phyloP scores from a whole-genome alignment of 768 basidiomycete species.

The Calocybe cyanea region DNA sequence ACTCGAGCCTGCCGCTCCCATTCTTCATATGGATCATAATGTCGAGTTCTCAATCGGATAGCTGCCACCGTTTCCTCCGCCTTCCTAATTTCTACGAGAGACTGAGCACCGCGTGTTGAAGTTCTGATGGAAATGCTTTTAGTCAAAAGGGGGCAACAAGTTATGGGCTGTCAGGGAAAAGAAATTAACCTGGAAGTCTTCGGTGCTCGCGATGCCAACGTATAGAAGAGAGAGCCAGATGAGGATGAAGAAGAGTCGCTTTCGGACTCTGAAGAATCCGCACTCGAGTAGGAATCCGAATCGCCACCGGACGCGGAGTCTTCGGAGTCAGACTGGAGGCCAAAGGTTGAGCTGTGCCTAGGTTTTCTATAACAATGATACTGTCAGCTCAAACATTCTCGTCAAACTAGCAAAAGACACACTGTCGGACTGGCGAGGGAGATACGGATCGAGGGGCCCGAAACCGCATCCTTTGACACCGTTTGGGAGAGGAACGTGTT shows the following conservation, averaged over 20 bases:
- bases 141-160: constrained; percentile 4
- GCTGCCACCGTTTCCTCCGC: constrained; percentile 49
- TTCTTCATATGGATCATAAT: constrained; percentile 55
- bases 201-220: constrained; percentile 40
- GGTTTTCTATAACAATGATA: constrained; percentile 13
- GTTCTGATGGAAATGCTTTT: constrained; percentile 15
- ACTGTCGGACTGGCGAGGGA: constrained; percentile 14
- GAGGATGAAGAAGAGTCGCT: constrained; percentile 20
- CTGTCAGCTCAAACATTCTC: not conserved
- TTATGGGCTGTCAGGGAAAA: not conserved
- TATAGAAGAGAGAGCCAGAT: constrained; percentile 36
- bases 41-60: constrained; percentile 46
- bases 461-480: too few species aligned
- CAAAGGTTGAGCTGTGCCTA: constrained; percentile 50
- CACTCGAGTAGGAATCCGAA: constrained; percentile 30
- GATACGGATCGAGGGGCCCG: constrained; percentile 31
- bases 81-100: constrained; percentile 35
- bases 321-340: constrained; percentile 49
- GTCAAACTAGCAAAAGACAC: not conserved
- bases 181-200: constrained; percentile 30
- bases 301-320: constrained; percentile 22
- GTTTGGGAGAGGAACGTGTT: too few species aligned
- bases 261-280: constrained; percentile 27
- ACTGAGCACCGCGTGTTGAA: constrained; percentile 24
- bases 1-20: constrained; percentile 50